These are phyloP conservation scores for Diaporthe eres DNA, from an alignment of 2,329 filamentous ascomycete genomes.

Conservation along the genomic window DNA sequence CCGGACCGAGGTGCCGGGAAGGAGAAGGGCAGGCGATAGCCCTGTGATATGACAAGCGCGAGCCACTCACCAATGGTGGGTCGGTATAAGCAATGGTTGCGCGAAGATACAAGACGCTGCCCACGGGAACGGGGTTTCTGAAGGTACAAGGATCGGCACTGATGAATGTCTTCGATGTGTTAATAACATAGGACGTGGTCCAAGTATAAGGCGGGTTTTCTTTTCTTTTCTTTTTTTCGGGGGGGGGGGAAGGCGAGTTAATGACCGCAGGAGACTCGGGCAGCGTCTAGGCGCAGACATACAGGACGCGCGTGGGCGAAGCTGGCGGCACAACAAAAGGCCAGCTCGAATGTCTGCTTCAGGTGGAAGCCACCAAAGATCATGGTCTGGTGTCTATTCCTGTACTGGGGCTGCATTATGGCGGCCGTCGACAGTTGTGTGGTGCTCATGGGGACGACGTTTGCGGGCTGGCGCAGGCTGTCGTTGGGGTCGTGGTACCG, in stretches of 20 bases:
- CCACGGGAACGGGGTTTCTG: slow-evolving; percentile 81
- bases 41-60: neutral
- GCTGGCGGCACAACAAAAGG: slow-evolving; percentile 80
- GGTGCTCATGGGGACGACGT: slow-evolving; percentile 69
- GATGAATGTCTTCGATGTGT: slow-evolving; percentile 67
- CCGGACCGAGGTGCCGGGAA: neutral
- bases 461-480: slow-evolving; percentile 50
- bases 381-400: slow-evolving; percentile 77
- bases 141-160: slow-evolving; percentile 82
- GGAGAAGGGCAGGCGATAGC: neutral
- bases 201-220: neutral
- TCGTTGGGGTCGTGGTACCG: slow-evolving; percentile 66
- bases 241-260: too few species aligned
- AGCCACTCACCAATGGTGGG: slow-evolving; percentile 55
- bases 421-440: slow-evolving; percentile 73
- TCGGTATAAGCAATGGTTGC: slow-evolving; percentile 81
- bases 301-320: slow-evolving; percentile 76
- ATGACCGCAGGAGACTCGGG: too few species aligned
- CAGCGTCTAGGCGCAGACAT: neutral
- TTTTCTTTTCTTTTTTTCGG: too few species aligned
- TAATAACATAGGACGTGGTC: neutral
- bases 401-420: slow-evolving; percentile 78
- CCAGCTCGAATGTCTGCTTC: slow-evolving; percentile 82
- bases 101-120: slow-evolving; percentile 80
- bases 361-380: slow-evolving; percentile 83